Percentiles rank a stretch among this genome's conserved stretches.
Conservation (phyloP, 164 flowering plant genomes). For the Saururus chinensis region DNA sequence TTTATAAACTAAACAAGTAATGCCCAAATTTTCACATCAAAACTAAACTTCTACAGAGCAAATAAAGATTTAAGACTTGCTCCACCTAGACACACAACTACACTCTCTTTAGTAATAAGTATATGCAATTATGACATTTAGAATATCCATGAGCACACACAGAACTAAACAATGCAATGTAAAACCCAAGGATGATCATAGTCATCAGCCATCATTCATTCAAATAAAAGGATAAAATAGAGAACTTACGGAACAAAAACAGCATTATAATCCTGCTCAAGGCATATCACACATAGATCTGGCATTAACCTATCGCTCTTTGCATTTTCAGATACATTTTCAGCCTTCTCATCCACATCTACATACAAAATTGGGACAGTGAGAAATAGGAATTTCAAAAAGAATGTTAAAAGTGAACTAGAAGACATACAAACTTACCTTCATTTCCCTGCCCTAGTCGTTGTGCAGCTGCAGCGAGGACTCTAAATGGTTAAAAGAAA, state of each 20-base stretch:
- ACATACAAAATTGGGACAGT: conserved; percentile 3
- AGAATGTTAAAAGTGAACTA: background rate
- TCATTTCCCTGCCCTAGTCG: conserved; percentile 50
- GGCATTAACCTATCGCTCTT: conserved; percentile 55
- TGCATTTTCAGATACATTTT: conserved; percentile 39
- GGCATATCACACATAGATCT: conserved; percentile 89
- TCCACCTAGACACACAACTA: too few species aligned
- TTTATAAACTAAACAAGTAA: too few species aligned
- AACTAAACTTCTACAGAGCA: too few species aligned
- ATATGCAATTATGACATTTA: too few species aligned
- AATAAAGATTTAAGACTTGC: too few species aligned
- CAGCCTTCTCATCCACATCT: conserved; percentile 37
- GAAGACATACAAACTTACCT: conserved; percentile 28
- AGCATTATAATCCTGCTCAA: conserved; percentile 87
- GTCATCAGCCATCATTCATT: too few species aligned
- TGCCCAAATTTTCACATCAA: too few species aligned
- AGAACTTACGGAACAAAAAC: conserved; percentile 89
- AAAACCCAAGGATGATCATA: too few species aligned
- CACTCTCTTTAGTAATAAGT: too few species aligned
- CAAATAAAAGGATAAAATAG: too few species aligned
- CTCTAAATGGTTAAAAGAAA: conserved; percentile 41
- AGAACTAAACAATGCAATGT: too few species aligned
- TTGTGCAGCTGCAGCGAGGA: conserved; percentile 88
- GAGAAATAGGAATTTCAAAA: background rate
- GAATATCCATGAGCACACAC: too few species aligned